Conservation (phyloP, 139 green algal genomes). For the Asterochloris sp. region DNA sequence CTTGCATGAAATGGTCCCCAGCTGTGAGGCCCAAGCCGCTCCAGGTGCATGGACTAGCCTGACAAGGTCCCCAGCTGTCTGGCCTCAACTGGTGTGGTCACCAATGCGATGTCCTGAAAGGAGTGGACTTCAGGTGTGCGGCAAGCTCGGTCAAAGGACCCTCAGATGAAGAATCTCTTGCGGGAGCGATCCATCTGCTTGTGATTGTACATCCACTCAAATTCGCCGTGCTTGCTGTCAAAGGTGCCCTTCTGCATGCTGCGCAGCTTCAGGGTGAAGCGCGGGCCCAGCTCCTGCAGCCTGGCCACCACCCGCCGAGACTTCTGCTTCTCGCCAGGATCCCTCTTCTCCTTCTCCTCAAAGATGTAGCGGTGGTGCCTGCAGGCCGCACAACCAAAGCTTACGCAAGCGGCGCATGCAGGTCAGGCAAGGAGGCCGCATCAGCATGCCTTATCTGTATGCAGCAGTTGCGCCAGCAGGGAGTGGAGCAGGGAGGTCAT, state of each 20-base stretch:
- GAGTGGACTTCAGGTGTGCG: too few relatives aligned
- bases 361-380: conserved; percentile 94
- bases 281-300: conserved; percentile 93
- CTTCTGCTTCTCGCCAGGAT: conserved; percentile 54
- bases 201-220: conserved; percentile 88
- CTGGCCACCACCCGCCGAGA: conserved; percentile 47
- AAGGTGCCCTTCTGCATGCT: conserved; percentile 95
- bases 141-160: too few relatives aligned
- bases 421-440: background rate
- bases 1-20: too few relatives aligned
- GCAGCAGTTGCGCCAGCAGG: too few relatives aligned
- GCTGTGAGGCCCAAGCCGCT: too few relatives aligned
- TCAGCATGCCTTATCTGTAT: too few relatives aligned
- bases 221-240: conserved; percentile 91
- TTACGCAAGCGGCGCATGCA: background rate
- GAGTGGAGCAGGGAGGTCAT: too few relatives aligned
- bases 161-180: conserved; percentile 67
- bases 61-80: too few relatives aligned
- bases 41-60: too few relatives aligned
- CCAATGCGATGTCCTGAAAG: too few relatives aligned
- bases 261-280: conserved; percentile 93
- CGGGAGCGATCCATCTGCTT: conserved; percentile 78
- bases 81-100: too few relatives aligned
- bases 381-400: background rate
- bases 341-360: conserved; percentile 72